Evolutionary conservation across 345 rosid genomes (phyloP), one percentile per base, ranked within the genome.

Genomic region (Brassica juncea): DNA sequence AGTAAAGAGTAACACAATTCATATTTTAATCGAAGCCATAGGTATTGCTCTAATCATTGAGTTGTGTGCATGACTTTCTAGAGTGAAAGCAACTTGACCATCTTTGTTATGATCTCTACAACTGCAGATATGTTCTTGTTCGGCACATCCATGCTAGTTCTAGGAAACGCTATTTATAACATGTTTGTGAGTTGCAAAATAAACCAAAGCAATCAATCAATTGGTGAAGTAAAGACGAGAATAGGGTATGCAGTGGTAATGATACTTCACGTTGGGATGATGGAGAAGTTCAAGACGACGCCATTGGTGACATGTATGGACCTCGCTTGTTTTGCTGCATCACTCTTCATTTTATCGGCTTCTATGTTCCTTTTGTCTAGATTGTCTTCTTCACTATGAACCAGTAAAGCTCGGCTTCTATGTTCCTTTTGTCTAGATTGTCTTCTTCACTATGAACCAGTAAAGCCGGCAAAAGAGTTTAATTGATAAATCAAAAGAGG

Each of bases 191-290:
- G 89, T 63, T 79, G 86, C 23, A 83, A 73, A 79, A 76, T 61
- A n/a, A 87, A 78, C 82, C 66, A 89, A 52, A 88, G 85, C 65
- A 90, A 90, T 4, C 87, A 83, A 19, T 87, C 92, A 2, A 86
- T 91, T 34, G 83, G 89, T 23, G 83, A 85, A 77, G 90, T 92
- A 7, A 89, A 89, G 76, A 85, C 90, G 10, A 89, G 81, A 84
- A 86, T 89, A 2, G 97, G 91, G 54, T 90, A 88, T 21, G 91
- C 94, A 1, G 77, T 91, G 66, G 68, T 86, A 84, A 88, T 89
- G 89, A 84, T 87, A 67, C 89, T 93, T 71, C 96, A 91, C 69
- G 96, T 85, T 61, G 96, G 91, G 61, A 72, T 91, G 82, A 32
- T 89, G 67, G 93, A 88, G 71, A 91, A 88, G 77, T 91, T 93